A percentile compares a stretch with the other conserved stretches of the same genome.
phyloP scores from a whole-genome alignment of 768 basidiomycete genomes.

The Termitomyces bulborhizus region DNA sequence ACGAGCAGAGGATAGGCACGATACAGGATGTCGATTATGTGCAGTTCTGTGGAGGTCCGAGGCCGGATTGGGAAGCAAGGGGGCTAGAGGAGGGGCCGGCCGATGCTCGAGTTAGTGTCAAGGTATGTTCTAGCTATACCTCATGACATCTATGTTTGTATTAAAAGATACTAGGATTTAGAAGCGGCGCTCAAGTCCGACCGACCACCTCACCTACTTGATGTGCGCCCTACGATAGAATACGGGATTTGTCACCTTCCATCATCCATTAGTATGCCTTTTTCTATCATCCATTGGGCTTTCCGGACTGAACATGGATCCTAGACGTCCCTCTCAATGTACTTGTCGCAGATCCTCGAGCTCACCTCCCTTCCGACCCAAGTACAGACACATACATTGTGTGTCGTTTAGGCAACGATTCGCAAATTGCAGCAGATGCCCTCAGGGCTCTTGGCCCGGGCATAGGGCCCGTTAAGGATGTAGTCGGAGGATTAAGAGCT shows the following conservation, averaged over 20 bases:
- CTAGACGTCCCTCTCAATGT: slow-evolving; percentile 63
- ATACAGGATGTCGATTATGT: slow-evolving; percentile 72
- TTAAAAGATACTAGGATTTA: slow-evolving; percentile 16
- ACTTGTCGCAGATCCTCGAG: slow-evolving; percentile 56
- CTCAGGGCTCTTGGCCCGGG: slow-evolving; percentile 32
- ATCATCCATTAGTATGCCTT: slow-evolving; percentile 54
- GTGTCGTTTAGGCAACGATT: slow-evolving; percentile 91
- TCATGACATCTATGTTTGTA: background rate
- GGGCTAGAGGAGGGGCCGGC: slow-evolving; percentile 41
- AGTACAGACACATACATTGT: slow-evolving; percentile 47
- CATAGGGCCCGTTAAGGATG: slow-evolving; percentile 45
- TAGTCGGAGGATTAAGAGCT: slow-evolving; percentile 76
- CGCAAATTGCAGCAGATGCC: slow-evolving; percentile 76
- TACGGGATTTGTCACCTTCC: slow-evolving; percentile 85
- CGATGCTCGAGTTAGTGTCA: slow-evolving; percentile 35
- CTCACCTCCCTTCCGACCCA: slow-evolving; percentile 25
- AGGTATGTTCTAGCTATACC: slow-evolving; percentile 26
- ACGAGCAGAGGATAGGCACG: slow-evolving; percentile 33
- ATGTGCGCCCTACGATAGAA: slow-evolving; percentile 75
- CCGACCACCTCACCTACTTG: slow-evolving; percentile 45
- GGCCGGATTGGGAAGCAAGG: slow-evolving; percentile 56
- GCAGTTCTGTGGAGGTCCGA: slow-evolving; percentile 75
- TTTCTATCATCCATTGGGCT: background rate
- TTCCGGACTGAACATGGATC: background rate
- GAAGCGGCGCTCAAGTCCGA: slow-evolving; percentile 23